A percentile compares a stretch with the other conserved stretches of the same genome.
Evolutionary conservation across 202 grass and related monocot genomes (phyloP).

Genomic region (Schoenoplectus triqueter): DNA sequence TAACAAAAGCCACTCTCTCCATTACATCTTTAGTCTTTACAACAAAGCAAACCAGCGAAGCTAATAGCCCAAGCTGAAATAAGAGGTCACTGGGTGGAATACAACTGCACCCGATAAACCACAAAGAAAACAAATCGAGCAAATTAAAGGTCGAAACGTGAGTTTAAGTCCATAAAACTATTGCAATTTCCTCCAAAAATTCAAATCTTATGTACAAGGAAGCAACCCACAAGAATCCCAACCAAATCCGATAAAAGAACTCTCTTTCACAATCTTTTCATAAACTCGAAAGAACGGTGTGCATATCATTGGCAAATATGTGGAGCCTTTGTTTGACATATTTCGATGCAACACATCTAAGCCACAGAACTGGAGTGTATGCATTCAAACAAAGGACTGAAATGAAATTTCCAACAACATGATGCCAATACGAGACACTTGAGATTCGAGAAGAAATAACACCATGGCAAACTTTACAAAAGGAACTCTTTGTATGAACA

Average conservation of each 20-base stretch:
- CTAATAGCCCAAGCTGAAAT: constrained; percentile 10
- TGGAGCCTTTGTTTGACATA: not conserved
- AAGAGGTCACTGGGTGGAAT: not conserved
- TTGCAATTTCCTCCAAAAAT: constrained; percentile 10
- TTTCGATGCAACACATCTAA: not conserved
- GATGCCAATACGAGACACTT: not conserved
- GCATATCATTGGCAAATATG: constrained; percentile 10
- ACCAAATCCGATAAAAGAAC: constrained; percentile 24
- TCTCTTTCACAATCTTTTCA: constrained; percentile 7
- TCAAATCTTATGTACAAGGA: constrained; percentile 7
- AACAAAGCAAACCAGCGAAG: constrained; percentile 18
- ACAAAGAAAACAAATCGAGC: constrained; percentile 3
- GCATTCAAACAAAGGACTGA: not conserved
- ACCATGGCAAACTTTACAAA: not conserved
- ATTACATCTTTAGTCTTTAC: not conserved
- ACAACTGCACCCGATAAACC: constrained; percentile 5
- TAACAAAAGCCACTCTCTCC: not conserved
- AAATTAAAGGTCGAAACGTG: constrained; percentile 4
- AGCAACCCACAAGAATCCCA: constrained; percentile 20
- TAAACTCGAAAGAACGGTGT: not conserved
- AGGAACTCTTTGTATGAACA: constrained; percentile 7
- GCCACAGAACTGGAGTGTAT: not conserved
- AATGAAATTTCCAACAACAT: constrained; percentile 24
- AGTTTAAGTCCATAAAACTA: constrained; percentile 20
- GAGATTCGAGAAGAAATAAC: not conserved